Evolutionary conservation across 2,329 filamentous ascomycete genomes (phyloP).

Genomic region (Sporothrix schenckii): DNA sequence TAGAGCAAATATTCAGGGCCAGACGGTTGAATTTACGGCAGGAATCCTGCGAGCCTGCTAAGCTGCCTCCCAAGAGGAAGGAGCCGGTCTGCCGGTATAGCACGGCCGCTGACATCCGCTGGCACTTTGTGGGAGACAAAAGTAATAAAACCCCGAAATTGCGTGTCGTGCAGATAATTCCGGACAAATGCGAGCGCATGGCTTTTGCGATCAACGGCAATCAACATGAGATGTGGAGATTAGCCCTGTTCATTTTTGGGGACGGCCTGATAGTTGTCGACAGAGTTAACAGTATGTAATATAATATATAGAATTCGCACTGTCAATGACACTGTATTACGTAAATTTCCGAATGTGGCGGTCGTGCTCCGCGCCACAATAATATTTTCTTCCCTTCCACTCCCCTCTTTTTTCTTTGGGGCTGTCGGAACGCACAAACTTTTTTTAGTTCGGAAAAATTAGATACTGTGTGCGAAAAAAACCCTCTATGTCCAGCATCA

Average conservation of each 20-base stretch:
- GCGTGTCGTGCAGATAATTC: background rate
- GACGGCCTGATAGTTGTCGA: background rate
- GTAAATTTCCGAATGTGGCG: background rate
- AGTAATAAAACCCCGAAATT: background rate
- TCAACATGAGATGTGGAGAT: background rate
- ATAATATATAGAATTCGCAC: background rate
- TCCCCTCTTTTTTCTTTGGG: conserved; percentile 26
- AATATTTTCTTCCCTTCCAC: conserved; percentile 8
- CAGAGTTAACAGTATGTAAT: background rate
- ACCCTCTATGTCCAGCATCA: conserved; percentile 12
- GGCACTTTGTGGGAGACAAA: background rate
- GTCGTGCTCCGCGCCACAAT: background rate
- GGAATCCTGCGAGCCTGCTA: background rate
- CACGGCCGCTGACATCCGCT: background rate
- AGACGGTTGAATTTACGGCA: background rate
- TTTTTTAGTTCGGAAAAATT: conserved; percentile 32
- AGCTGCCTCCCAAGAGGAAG: background rate
- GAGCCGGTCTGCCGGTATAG: background rate
- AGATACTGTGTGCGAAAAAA: conserved; percentile 28
- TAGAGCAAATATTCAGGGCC: conserved; percentile 10
- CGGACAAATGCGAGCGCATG: conserved; percentile 10
- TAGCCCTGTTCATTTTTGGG: background rate
- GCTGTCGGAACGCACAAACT: conserved; percentile 34
- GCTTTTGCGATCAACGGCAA: background rate
- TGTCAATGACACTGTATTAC: background rate